Conservation (phyloP, 192 early-diverging fungal genomes). For the Powellomyces hirtus region DNA sequence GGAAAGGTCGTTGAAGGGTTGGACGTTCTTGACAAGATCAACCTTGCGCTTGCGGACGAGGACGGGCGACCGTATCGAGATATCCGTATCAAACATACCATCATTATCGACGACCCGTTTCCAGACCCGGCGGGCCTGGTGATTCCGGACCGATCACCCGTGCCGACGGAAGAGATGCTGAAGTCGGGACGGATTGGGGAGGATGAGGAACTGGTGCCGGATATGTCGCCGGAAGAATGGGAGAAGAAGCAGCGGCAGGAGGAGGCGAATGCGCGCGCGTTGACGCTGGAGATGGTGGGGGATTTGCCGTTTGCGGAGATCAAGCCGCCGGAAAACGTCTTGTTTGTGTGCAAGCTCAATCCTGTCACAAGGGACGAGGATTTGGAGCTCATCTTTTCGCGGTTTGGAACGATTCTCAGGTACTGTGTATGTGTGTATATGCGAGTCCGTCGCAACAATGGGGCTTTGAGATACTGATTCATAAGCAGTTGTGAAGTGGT, state of each 20-base stretch:
- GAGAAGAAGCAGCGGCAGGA: slow-evolving; percentile 64
- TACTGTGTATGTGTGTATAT: slow-evolving; percentile 26
- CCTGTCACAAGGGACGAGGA: slow-evolving; percentile 87
- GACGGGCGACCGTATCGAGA: slow-evolving; percentile 76
- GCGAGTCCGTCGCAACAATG: too few relatives aligned
- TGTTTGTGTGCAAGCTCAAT: slow-evolving; percentile 96
- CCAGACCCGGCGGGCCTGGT: slow-evolving; percentile 70
- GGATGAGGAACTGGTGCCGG: slow-evolving; percentile 63
- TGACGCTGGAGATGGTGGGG: slow-evolving; percentile 98
- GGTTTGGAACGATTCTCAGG: slow-evolving; percentile 83
- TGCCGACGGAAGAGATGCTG: slow-evolving; percentile 71
- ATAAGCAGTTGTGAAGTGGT: slow-evolving; percentile 91
- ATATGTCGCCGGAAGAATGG: slow-evolving; percentile 57
- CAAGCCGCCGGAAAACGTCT: slow-evolving; percentile 92
- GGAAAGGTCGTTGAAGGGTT: slow-evolving; percentile 87
- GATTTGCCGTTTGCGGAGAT: slow-evolving; percentile 96
- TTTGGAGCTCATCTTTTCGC: slow-evolving; percentile 85
- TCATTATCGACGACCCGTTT: slow-evolving; percentile 91
- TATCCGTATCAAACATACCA: slow-evolving; percentile 88
- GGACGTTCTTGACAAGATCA: slow-evolving; percentile 81
- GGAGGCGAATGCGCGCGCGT: slow-evolving; percentile 78
- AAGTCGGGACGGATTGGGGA: slow-evolving; percentile 74
- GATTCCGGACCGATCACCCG: slow-evolving; percentile 69
- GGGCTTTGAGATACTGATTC: too few relatives aligned
- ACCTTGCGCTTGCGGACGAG: slow-evolving; percentile 66